Evolutionary conservation across 2,329 filamentous ascomycete species (phyloP), one percentile per base, ranked within the genome.

Genomic region (Alternaria panax): DNA sequence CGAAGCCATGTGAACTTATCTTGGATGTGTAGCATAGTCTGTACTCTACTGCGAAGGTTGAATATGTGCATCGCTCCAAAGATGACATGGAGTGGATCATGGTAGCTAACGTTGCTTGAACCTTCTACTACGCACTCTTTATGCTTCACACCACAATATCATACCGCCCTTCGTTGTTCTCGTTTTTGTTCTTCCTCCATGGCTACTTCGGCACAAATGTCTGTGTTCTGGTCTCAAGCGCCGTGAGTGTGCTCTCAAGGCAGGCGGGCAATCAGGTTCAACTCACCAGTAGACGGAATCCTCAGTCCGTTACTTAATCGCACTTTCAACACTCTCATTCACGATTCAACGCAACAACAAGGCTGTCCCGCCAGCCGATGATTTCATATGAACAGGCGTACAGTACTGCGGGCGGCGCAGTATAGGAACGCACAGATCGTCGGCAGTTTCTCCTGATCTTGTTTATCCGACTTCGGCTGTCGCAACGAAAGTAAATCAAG

Each of bases 401-500:
- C 24, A 27, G 42, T 36, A 36, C 24, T 34, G 24, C 20, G 22
- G 36, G 38, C 30, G 30, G 36, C 28, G 36, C 48, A 55, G 55
- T 59, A 25, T 51, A 59, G 25, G 14, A 11, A n/a, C 45, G 51
- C 56, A 59, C 51, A 48, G 52, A 54, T 43, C 18, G 42, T 46
- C 64, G 64, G 64, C 60, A 66, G 54, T 63, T 65, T 53, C 30
- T 14, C 56, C 47, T 53, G 48, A 50, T 58, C 54, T 48, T 50
- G 51, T 59, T 64, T 45, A 51, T 51, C 38, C 40, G 24, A 42
- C 22, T 12, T 58, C 34, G 38, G 28, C 51, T 41, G 57, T 53
- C 27, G 32, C 42, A 57, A 57, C 48, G 48, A 50, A 48, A 36
- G 47, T 50, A 60, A 56, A 66, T 66, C 57, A 64, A 54, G 32